Conservation (phyloP, 2,329 filamentous ascomycete species). For the Zymoseptoria passerinii region DNA sequence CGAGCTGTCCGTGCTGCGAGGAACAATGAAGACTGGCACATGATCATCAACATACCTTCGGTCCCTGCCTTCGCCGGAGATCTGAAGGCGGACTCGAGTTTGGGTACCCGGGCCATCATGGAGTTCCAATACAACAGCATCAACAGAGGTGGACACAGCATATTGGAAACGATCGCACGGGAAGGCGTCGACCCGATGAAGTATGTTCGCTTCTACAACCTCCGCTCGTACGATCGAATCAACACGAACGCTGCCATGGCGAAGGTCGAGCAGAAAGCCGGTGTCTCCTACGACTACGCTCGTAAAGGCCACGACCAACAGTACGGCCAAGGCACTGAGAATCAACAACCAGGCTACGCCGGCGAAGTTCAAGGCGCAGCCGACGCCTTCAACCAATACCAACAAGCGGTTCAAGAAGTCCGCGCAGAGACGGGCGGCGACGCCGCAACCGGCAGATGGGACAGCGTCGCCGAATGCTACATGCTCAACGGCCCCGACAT, state of each 20-base stretch:
- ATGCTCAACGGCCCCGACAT: conserved; percentile 72
- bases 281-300: conserved; percentile 60
- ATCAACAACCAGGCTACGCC: conserved; percentile 29
- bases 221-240: conserved; percentile 76
- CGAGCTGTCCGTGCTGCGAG: conserved; percentile 63
- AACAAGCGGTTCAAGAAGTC: conserved; percentile 55
- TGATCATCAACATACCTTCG: conserved; percentile 70
- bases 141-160: conserved; percentile 66
- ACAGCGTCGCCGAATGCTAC: conserved; percentile 71
- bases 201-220: conserved; percentile 79
- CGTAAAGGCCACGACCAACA: conserved; percentile 47
- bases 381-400: conserved; percentile 57
- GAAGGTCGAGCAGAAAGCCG: conserved; percentile 52
- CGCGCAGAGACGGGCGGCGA: conserved; percentile 35
- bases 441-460: conserved; percentile 52
- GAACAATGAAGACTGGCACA: conserved; percentile 58
- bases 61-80: conserved; percentile 79
- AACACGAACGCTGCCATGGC: conserved; percentile 58
- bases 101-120: conserved; percentile 79
- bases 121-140: conserved; percentile 79
- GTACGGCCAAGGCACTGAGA: conserved; percentile 21
- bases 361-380: conserved; percentile 14
- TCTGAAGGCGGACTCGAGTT: conserved; percentile 60
- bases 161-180: conserved; percentile 61
- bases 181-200: conserved; percentile 60